Conservation (phyloP, 495 filamentous ascomycete species). For the Cladorrhinum samala region DNA sequence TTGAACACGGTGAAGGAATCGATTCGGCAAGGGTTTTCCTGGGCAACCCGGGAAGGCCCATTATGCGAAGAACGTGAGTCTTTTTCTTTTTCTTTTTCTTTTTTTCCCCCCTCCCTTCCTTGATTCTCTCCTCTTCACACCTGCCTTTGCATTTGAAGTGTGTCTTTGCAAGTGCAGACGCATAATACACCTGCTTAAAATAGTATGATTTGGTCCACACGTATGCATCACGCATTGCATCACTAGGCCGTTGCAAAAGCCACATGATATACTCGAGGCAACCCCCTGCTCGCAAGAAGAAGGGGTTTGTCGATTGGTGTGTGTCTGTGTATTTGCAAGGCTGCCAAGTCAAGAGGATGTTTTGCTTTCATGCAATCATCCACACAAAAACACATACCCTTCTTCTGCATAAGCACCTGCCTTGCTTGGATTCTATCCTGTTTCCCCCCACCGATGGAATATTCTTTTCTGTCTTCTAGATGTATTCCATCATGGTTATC, state of each 20-base stretch:
- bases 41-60: constrained; percentile 91
- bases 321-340: neutral
- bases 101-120: neutral
- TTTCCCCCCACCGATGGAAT: neutral
- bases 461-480: neutral
- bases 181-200: neutral
- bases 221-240: neutral
- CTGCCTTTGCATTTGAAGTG: neutral
- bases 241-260: neutral
- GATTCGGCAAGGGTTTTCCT: constrained; percentile 90
- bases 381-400: too few relatives aligned
- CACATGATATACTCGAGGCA: neutral
- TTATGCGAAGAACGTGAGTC: constrained; percentile 95
- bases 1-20: constrained; percentile 84
- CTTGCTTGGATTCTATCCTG: neutral
- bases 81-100: constrained; percentile 14
- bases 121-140: constrained; percentile 8
- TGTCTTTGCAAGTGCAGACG: neutral
- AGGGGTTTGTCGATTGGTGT: neutral
- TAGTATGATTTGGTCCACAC: neutral
- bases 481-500: neutral
- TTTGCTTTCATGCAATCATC: neutral
- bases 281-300: neutral
- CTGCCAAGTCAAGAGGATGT: neutral
- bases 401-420: neutral